Conservation (phyloP, 179 eudicot genomes). For the Heliamphora pulchella region DNA sequence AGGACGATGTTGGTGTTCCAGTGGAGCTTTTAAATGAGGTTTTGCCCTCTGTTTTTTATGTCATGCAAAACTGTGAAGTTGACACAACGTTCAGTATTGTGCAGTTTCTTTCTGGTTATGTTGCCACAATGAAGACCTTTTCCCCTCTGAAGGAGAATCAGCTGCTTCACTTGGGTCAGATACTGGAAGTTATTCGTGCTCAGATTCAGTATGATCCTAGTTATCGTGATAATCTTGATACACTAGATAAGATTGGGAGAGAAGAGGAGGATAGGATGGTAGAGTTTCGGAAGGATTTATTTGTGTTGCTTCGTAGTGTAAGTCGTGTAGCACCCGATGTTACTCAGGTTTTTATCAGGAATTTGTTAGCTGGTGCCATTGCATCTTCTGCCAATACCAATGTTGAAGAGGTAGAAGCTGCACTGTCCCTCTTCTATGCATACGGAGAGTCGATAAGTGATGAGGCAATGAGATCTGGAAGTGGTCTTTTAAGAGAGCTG, state of each 20-base stretch:
- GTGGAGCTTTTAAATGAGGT: constrained; percentile 77
- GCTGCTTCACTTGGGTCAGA: constrained; percentile 65
- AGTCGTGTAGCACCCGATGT: constrained; percentile 93
- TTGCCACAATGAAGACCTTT: constrained; percentile 71
- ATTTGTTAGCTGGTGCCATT: constrained; percentile 60
- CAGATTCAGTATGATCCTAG: constrained; percentile 70
- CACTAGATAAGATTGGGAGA: constrained; percentile 66
- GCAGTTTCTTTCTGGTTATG: constrained; percentile 84
- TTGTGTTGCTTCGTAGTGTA: constrained; percentile 73
- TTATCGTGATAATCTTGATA: constrained; percentile 72
- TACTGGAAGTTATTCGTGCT: constrained; percentile 74
- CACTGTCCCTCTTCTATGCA: constrained; percentile 78
- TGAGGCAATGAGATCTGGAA: constrained; percentile 66
- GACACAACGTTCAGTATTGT: constrained; percentile 64
- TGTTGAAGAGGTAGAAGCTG: constrained; percentile 95
- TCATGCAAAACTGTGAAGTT: constrained; percentile 64
- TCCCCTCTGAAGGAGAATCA: constrained; percentile 64
- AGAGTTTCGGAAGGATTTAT: constrained; percentile 75
- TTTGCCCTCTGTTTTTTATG: constrained; percentile 76
- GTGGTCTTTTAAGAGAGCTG: constrained; percentile 68
- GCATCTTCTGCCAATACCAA: constrained; percentile 59
- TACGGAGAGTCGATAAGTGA: constrained; percentile 85
- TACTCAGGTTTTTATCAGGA: constrained; percentile 67
- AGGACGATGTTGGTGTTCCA: constrained; percentile 52
- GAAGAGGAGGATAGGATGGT: constrained; percentile 96